Evolutionary conservation across 176 grass and related monocot genomes (phyloP).

Genomic region (Areca catechu): DNA sequence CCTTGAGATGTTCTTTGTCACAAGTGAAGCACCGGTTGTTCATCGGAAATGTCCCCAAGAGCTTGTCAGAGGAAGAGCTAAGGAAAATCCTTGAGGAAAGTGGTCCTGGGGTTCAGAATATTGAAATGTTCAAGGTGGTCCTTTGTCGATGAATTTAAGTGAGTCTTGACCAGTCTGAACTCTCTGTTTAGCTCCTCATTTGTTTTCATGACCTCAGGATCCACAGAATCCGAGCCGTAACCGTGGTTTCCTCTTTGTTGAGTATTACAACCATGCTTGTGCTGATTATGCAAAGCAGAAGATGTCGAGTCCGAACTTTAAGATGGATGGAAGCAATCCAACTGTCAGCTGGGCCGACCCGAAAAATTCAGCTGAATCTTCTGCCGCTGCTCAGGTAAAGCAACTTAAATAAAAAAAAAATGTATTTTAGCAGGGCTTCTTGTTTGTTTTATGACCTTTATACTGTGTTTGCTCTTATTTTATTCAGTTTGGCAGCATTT

Average conservation of each 20-base stretch:
- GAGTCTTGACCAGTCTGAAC: no score
- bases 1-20: constrained; percentile 74
- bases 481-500: no score
- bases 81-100: constrained; percentile 67
- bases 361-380: constrained; percentile 55
- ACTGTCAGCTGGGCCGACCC: constrained; percentile 95
- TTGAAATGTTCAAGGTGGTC: constrained; percentile 90
- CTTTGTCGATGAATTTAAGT: constrained; percentile 1
- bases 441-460: no score
- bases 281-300: constrained; percentile 74
- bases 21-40: constrained; percentile 94
- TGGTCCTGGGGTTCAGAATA: constrained; percentile 73
- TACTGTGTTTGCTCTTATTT: no score
- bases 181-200: constrained; percentile 4
- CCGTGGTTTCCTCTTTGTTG: constrained; percentile 88
- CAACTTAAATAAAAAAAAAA: neutral
- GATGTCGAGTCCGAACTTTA: constrained; percentile 58
- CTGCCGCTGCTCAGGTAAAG: constrained; percentile 62
- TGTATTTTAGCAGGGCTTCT: no score
- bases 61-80: constrained; percentile 80
- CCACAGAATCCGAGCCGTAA: constrained; percentile 79
- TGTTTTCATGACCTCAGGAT: constrained; percentile 43
- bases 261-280: constrained; percentile 91
- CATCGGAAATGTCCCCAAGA: constrained; percentile 93
- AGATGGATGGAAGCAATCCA: constrained; percentile 85